A percentile compares a stretch with the other conserved stretches of the same genome.
phyloP scores from a whole-genome alignment of 2,329 filamentous ascomycete species.

The Fusarium transvaalense region DNA sequence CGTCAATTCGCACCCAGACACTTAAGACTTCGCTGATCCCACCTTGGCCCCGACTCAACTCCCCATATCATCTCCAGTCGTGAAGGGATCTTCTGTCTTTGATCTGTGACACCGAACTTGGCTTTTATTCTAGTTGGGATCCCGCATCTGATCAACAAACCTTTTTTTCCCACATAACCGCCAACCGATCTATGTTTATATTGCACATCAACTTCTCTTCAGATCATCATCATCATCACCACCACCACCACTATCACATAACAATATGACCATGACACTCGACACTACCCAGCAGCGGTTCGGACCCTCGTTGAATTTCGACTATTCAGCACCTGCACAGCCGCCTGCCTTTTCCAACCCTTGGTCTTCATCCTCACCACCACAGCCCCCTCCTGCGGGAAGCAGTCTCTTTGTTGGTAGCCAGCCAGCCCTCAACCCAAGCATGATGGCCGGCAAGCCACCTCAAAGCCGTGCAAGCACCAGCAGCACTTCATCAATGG shows the following conservation, averaged over 20 bases:
- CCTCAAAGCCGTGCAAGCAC: slow-evolving; percentile 66
- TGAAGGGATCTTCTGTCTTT: slow-evolving; percentile 55
- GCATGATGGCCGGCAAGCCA: slow-evolving; percentile 62
- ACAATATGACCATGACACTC: slow-evolving; percentile 93
- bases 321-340: slow-evolving; percentile 69
- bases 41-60: slow-evolving; percentile 53
- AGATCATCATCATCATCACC: slow-evolving; percentile 33
- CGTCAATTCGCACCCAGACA: slow-evolving; percentile 59
- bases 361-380: slow-evolving; percentile 73
- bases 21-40: slow-evolving; percentile 73
- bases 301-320: slow-evolving; percentile 80
- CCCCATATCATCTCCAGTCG: slow-evolving; percentile 52
- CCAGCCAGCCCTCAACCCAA: slow-evolving; percentile 68
- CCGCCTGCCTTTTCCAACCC: slow-evolving; percentile 89
- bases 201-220: slow-evolving; percentile 31
- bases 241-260: slow-evolving; percentile 31
- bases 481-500: slow-evolving; percentile 70
- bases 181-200: slow-evolving; percentile 46
- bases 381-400: slow-evolving; percentile 62
- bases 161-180: slow-evolving; percentile 44
- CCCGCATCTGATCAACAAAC: slow-evolving; percentile 66
- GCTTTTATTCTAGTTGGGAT: slow-evolving; percentile 60
- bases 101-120: slow-evolving; percentile 61
- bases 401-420: slow-evolving; percentile 73
- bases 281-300: slow-evolving; percentile 88